phyloP scores from a whole-genome alignment of 2,329 filamentous ascomycete species.

The Neonectria hederae region DNA sequence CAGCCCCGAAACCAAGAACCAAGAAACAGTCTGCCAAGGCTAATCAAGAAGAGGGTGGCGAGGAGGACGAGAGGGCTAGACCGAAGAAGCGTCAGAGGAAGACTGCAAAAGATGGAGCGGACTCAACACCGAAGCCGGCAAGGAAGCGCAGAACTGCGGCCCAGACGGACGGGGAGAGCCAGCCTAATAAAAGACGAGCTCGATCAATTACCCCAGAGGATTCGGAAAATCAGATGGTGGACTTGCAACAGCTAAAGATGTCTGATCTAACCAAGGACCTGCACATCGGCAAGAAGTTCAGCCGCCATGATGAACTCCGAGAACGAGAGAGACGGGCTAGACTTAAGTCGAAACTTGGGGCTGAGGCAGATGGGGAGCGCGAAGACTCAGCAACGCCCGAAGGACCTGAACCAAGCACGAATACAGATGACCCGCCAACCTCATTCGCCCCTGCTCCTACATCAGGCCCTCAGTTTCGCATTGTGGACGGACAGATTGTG shows the following conservation, averaged over 20 bases:
- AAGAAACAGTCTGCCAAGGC: conserved; percentile 28
- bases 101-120: conserved; percentile 36
- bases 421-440: conserved; percentile 36
- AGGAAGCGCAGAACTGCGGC: conserved; percentile 43
- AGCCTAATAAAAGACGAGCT: conserved; percentile 47
- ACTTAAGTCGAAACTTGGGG: conserved; percentile 44
- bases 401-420: conserved; percentile 25
- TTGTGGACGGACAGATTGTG: conserved; percentile 78
- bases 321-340: conserved; percentile 67
- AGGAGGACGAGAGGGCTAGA: conserved; percentile 31
- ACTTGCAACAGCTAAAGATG: conserved; percentile 75
- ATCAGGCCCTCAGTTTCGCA: conserved; percentile 65
- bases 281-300: conserved; percentile 78
- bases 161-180: conserved; percentile 36
- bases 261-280: conserved; percentile 75
- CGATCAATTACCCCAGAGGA: conserved; percentile 69
- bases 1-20: conserved; percentile 30
- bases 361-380: conserved; percentile 37
- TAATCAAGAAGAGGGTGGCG: conserved; percentile 26
- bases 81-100: conserved; percentile 49
- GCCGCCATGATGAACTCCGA: conserved; percentile 76
- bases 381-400: conserved; percentile 39
- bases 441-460: conserved; percentile 41
- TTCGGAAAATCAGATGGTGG: conserved; percentile 69
- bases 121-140: conserved; percentile 31